Percentiles rank a stretch among this genome's conserved stretches.
Conservation (phyloP, 2,329 filamentous ascomycete genomes). For the Xylaria digitata region DNA sequence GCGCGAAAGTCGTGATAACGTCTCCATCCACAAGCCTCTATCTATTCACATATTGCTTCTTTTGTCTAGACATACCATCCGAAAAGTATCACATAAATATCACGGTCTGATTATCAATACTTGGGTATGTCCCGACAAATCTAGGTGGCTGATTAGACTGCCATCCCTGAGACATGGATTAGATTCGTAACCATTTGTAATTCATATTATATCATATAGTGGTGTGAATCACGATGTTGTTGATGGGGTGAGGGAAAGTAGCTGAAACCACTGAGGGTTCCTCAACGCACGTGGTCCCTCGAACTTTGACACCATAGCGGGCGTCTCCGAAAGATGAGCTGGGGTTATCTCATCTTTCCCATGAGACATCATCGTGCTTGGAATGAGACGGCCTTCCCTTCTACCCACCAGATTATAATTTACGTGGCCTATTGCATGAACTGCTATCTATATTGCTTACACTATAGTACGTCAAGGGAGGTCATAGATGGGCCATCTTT, state of each 20-base stretch:
- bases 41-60: too few relatives aligned
- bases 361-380: not conserved
- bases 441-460: not conserved
- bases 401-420: not conserved
- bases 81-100: too few relatives aligned
- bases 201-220: too few relatives aligned
- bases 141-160: too few relatives aligned
- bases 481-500: not conserved
- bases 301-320: not conserved
- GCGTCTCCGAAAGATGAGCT: not conserved
- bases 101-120: too few relatives aligned
- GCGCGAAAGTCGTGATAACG: too few relatives aligned
- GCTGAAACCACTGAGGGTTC: not conserved
- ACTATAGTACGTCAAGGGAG: not conserved
- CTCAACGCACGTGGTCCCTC: not conserved
- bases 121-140: too few relatives aligned
- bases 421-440: not conserved
- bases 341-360: not conserved
- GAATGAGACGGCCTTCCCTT: not conserved
- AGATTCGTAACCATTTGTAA: too few relatives aligned
- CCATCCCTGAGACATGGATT: too few relatives aligned
- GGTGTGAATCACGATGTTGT: not conserved
- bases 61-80: too few relatives aligned
- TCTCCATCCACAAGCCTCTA: too few relatives aligned
- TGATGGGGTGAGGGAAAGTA: not conserved